Evolutionary conservation across 768 basidiomycete species (phyloP), one percentile per base, ranked within the genome.

Genomic region (Xanthoconium stramineum): DNA sequence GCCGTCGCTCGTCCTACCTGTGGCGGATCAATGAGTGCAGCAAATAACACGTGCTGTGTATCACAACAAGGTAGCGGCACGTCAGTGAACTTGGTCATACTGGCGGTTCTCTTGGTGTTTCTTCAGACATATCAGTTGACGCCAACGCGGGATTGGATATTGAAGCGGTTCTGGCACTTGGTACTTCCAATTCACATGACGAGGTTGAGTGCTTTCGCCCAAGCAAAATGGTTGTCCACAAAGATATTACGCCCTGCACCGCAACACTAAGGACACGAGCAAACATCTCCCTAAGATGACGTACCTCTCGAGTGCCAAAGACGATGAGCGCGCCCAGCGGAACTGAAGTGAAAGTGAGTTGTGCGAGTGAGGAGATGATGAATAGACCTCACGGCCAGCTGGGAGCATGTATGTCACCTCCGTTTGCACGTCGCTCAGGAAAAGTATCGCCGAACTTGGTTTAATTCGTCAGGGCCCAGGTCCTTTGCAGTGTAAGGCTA

Each of bases 291-390:
- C 19, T 1, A 33, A 38, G 46, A 47, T n/a, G 17, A 40, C 57
- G 43, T 55, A 78, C 83, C 74, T 72, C 75, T 58, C 81, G 80
- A 8, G 75, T 69, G 32, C 78, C 82, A 61, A 84, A 81, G 6
- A 83, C 65, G 35, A 81, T 47, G 47, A 78, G 73, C 4, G 78
- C 77, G 0, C 70, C 74, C 17, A 83, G 62, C 0, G 83, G 83
- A 24, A 85, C 82, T 83, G 53, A 12, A 53, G 50, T 11, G 53
- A 7, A 48, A 53, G 29, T 62, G 45, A 61, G 56, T 19, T 20
- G 14, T 10, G 37, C 8, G 12, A 42, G 15, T n/a, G 32, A 32
- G 6, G 17, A 47, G 42, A 20, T 2, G 60, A 37, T 40, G 44
- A 48, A 24, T 14, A 42, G 40, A 47, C 56, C 80, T 63, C 55